Conservation (phyloP, 1,139 yeast species). For the Torulaspora globosa region DNA sequence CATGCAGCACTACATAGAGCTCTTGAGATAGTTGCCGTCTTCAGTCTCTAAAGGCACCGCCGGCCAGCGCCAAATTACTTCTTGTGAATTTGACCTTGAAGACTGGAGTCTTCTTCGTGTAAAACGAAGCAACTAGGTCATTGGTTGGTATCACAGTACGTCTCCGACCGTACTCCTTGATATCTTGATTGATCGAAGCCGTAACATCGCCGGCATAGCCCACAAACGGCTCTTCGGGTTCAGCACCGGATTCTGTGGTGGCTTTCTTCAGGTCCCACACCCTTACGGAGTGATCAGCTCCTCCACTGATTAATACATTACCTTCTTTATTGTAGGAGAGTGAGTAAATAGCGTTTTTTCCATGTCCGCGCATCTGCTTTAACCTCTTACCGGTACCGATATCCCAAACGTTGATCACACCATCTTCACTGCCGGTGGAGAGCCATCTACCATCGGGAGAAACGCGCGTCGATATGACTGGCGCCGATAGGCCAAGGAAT, state of each 20-base stretch:
- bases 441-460: conserved; percentile 97
- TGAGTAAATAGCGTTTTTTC: conserved; percentile 79
- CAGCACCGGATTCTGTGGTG: conserved; percentile 74
- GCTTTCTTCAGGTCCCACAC: conserved; percentile 94
- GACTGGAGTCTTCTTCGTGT: conserved; percentile 91
- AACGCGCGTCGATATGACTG: conserved; percentile 79
- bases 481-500: conserved; percentile 91
- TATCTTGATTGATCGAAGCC: conserved; percentile 36
- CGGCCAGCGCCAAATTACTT: conserved; percentile 86
- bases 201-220: conserved; percentile 40
- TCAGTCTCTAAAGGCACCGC: conserved; percentile 68
- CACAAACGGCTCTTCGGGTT: conserved; percentile 64
- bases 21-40: neutral
- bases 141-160: conserved; percentile 74
- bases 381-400: conserved; percentile 84
- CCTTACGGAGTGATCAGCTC: conserved; percentile 87
- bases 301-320: conserved; percentile 82
- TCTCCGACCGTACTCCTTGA: conserved; percentile 44
- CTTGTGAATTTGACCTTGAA: conserved; percentile 90
- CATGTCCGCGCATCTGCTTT: conserved; percentile 87
- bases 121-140: conserved; percentile 91
- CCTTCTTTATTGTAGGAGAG: conserved; percentile 85
- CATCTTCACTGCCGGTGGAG: conserved; percentile 94
- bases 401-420: conserved; percentile 88
- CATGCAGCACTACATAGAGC: conserved; percentile 4